Evolutionary conservation across 75 land plant genomes (phyloP), one percentile per base, ranked within the genome.

Genomic region (Adiantum capillusveneris): DNA sequence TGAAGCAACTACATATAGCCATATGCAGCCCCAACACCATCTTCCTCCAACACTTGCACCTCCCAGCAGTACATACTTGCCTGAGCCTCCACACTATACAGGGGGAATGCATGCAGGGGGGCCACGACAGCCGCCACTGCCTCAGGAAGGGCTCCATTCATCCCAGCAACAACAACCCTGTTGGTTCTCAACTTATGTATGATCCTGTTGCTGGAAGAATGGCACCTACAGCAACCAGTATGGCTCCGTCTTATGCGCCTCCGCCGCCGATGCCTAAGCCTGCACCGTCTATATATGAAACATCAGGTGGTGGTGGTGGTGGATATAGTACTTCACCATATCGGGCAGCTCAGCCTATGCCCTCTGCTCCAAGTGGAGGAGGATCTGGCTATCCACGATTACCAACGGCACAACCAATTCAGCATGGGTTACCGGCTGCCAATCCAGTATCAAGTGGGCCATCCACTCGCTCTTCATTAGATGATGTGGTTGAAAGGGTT

Each of bases 401-500:
- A 19, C 98, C 98, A 14, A 86, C 87, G 22, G 90, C 98, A 1
- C 77, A 84, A 45, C 51, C 93, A 17, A 49, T 93, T 31, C 90
- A 81, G 25, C 97, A 86, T 21, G 78, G 88, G 42, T 20, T 78
- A n/a, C 86, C 93, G 0, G 55, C 81, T 30, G 85, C 79, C 31
- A 60, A 74, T 24, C 53, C 57, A 13, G 39, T 71, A 22, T 53
- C 70, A 26, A 78, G 80, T 27, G 36, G 37, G 11, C 42, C 90
- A 19, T 42, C 77, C n/a, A 42, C 57, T 12, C 85, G 91, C 49
- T 78, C 82, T 53, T 82, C 95, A 1, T 51, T 93, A 25, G 98
- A 93, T 66, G 98, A 93, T 69, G 83, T 93, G 45, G 65, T 93
- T 17, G 98, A 93, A 45, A 93, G 81, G 68, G 96, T 93, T 28